Percentiles rank a stretch among this genome's conserved stretches.
These are phyloP conservation scores for Triticum timopheevii DNA, from an alignment of 176 grass and related monocot species.

Conservation along the genomic window DNA sequence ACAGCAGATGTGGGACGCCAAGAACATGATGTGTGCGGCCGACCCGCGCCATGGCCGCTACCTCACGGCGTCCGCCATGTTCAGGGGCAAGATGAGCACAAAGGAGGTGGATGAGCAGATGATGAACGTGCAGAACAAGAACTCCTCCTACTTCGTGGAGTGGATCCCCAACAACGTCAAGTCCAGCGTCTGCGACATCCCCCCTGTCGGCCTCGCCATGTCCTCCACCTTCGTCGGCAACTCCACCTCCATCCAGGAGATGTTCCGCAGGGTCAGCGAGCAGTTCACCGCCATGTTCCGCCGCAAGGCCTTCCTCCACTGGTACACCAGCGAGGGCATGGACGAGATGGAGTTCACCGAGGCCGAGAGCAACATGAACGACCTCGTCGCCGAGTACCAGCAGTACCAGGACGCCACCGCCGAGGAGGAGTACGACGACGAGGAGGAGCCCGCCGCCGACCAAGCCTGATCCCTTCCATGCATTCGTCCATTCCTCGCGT, in stretches of 20 bases:
- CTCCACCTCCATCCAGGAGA: constrained; percentile 89
- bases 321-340: constrained; percentile 81
- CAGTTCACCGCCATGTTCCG: constrained; percentile 94
- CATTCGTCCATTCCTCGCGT: neutral
- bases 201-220: constrained; percentile 56
- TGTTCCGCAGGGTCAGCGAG: constrained; percentile 86
- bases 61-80: constrained; percentile 77
- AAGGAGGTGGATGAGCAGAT: constrained; percentile 84
- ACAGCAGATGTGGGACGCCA: constrained; percentile 97
- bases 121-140: constrained; percentile 85
- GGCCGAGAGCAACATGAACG: constrained; percentile 99
- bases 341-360: constrained; percentile 99
- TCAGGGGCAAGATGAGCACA: constrained; percentile 74
- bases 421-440: constrained; percentile 54
- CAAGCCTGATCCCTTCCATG: constrained; percentile 15
- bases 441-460: constrained; percentile 34
- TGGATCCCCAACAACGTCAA: constrained; percentile 85
- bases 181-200: constrained; percentile 79
- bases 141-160: constrained; percentile 74
- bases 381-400: constrained; percentile 93
- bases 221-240: constrained; percentile 79
- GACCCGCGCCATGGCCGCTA: constrained; percentile 85
- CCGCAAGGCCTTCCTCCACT: constrained; percentile 87
- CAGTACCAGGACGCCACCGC: constrained; percentile 95
- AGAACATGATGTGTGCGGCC: constrained; percentile 97